Evolutionary conservation across 225 moss, liverwort and hornwort species (phyloP).

Genomic region (Sphagnum tenellum): DNA sequence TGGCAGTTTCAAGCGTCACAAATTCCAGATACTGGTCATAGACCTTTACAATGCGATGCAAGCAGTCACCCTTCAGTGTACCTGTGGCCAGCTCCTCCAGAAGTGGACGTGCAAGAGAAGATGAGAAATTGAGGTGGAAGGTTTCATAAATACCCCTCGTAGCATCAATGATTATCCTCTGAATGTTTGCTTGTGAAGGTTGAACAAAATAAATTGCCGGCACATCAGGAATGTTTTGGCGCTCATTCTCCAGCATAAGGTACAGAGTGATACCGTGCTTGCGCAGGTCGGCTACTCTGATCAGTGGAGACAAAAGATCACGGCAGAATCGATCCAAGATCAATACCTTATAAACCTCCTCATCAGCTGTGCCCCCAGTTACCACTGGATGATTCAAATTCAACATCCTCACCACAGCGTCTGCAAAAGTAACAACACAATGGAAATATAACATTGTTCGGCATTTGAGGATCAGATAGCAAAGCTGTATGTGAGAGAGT

Average conservation of each 20-base stretch:
- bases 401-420: conserved; percentile 98
- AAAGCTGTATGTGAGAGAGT: background rate
- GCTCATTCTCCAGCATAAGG: conserved; percentile 83
- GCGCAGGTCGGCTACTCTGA: conserved; percentile 79
- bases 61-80: conserved; percentile 72
- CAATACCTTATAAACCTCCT: conserved; percentile 96
- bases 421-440: conserved; percentile 26
- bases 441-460: background rate
- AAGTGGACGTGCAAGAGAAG: conserved; percentile 75
- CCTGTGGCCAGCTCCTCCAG: conserved; percentile 81
- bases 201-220: conserved; percentile 92
- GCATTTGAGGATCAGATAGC: background rate
- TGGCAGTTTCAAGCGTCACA: conserved; percentile 75
- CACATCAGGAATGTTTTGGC: conserved; percentile 92
- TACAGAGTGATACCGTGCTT: conserved; percentile 97
- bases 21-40: conserved; percentile 96
- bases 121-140: conserved; percentile 88
- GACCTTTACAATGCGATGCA: conserved; percentile 89
- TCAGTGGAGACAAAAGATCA: conserved; percentile 83
- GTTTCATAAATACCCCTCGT: conserved; percentile 80
- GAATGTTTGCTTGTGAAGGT: conserved; percentile 60
- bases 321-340: conserved; percentile 85
- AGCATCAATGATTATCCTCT: conserved; percentile 74
- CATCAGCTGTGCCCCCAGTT: conserved; percentile 87
- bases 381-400: conserved; percentile 91